Evolutionary conservation across 2,329 filamentous ascomycete species (phyloP).

Genomic region (Tolypocladium tundrense): DNA sequence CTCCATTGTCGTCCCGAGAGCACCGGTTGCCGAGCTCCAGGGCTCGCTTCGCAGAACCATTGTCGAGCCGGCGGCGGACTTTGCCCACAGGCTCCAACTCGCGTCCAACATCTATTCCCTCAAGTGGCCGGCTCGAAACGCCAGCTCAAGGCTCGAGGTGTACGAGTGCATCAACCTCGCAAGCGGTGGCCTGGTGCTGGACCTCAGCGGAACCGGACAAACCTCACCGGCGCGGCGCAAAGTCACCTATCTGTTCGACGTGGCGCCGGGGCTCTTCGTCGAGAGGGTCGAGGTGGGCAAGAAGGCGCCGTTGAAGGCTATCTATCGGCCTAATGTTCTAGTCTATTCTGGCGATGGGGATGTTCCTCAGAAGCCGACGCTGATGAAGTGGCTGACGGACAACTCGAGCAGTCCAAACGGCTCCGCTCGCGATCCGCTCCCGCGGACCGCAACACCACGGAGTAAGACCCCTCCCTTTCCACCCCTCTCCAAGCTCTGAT

Average conservation of each 20-base stretch:
- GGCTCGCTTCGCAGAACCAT: constrained; percentile 20
- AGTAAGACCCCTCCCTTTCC: constrained; percentile 15
- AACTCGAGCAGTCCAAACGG: constrained; percentile 10
- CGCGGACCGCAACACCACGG: constrained; percentile 11
- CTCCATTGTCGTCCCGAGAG: constrained; percentile 17
- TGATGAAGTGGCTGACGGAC: constrained; percentile 24
- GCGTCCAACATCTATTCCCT: constrained; percentile 22
- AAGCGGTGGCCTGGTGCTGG: constrained; percentile 16
- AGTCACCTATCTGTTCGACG: constrained; percentile 24
- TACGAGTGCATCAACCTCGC: constrained; percentile 27
- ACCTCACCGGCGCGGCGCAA: constrained; percentile 17
- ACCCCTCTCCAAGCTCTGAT: constrained; percentile 17
- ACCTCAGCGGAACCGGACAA: constrained; percentile 18
- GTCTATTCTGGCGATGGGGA: constrained; percentile 17
- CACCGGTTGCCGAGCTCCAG: constrained; percentile 17
- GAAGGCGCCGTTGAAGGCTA: constrained; percentile 20
- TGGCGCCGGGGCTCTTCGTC: constrained; percentile 26
- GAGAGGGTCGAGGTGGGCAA: constrained; percentile 22
- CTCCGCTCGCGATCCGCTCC: constrained; percentile 4
- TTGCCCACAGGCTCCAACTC: constrained; percentile 25
- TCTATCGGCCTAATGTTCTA: constrained; percentile 23
- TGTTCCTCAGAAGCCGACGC: constrained; percentile 18
- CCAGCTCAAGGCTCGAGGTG: constrained; percentile 23
- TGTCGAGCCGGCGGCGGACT: constrained; percentile 23
- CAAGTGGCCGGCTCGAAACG: constrained; percentile 26